Evolutionary conservation across 1,139 yeast genomes (phyloP), one percentile per base, ranked within the genome.

Genomic region (Arxiozyma telluris): DNA sequence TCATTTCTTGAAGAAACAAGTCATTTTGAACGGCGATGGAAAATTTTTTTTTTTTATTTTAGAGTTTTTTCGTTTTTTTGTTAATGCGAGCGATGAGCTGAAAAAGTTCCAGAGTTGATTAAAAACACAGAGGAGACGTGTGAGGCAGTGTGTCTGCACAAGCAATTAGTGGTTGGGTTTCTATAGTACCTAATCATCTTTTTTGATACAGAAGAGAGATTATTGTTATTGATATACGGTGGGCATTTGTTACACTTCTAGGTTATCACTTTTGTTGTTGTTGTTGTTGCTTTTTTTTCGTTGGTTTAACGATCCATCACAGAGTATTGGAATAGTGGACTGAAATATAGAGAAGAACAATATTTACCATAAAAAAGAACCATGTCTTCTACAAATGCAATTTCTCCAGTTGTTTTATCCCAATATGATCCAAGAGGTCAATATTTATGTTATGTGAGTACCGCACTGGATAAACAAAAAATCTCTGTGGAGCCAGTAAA

Each of bases 381-480:
- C 18, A 50, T 50, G 52, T 50, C 52, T 15, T n/a, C 39, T 23
- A 47, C 53, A 6, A 47, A 22, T 21, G 49, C 39, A 56, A 50
- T 57, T 42, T 56, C 61, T n/a, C 67, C 64, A 51, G 63, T 60
- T 54, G 68, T 58, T 53, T 64, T 54, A 53, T 63, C 75, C 52
- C 63, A 59, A 48, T 70, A 60, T 48, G 73, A 70, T 69, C 76
- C 82, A 15, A 68, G 78, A 0, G 83, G 84, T 25, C 74, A 78
- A 49, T 77, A 77, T 63, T 76, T 83, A 61, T 94, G 95, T 21
- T 79, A 82, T 50, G 90, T 82, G 0, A 73, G 81, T 27, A 80
- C 83, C 45, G 84, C 90, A 3, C 76, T 90, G 58, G 96, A 89
- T 66, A 76, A 83, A 11, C 93, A 87, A 64, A 82, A 83, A 61